Percentiles rank a stretch among this genome's conserved stretches.
Conservation (phyloP, 106 monocot species). For the Xerophyta viscosa region DNA sequence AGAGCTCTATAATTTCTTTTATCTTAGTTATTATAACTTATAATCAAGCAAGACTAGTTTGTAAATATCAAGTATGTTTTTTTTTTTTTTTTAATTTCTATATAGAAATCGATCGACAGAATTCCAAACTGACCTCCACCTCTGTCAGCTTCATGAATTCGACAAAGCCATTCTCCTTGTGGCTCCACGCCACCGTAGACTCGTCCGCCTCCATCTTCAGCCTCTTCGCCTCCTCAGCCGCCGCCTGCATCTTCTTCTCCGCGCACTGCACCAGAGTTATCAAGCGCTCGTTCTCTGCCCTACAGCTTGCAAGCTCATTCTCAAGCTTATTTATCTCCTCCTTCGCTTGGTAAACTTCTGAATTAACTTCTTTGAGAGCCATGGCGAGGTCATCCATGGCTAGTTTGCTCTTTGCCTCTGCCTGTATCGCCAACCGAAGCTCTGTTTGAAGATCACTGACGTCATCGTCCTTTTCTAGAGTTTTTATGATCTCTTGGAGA, state of each 20-base stretch:
- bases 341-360: constrained; percentile 10
- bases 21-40: too few species aligned
- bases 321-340: constrained; percentile 16
- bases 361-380: constrained; percentile 55
- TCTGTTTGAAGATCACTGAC: constrained; percentile 20
- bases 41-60: too few species aligned
- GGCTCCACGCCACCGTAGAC: constrained; percentile 30
- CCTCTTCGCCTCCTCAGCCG: constrained; percentile 23
- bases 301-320: constrained; percentile 16
- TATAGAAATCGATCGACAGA: too few species aligned
- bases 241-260: constrained; percentile 22
- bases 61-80: too few species aligned
- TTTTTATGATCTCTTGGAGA: constrained; percentile 24
- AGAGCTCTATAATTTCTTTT: too few species aligned
- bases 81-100: too few species aligned
- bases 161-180: constrained; percentile 48
- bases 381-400: constrained; percentile 72
- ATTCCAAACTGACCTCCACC: constrained; percentile 49
- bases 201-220: constrained; percentile 55
- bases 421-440: constrained; percentile 35
- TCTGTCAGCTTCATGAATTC: constrained; percentile 61
- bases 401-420: constrained; percentile 67
- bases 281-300: constrained; percentile 13
- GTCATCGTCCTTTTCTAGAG: constrained; percentile 21
- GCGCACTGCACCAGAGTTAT: constrained; percentile 1